Percentiles rank a stretch among this genome's conserved stretches.
Conservation (phyloP, 2,329 filamentous ascomycete genomes). For the Claviceps humidiphila region DNA sequence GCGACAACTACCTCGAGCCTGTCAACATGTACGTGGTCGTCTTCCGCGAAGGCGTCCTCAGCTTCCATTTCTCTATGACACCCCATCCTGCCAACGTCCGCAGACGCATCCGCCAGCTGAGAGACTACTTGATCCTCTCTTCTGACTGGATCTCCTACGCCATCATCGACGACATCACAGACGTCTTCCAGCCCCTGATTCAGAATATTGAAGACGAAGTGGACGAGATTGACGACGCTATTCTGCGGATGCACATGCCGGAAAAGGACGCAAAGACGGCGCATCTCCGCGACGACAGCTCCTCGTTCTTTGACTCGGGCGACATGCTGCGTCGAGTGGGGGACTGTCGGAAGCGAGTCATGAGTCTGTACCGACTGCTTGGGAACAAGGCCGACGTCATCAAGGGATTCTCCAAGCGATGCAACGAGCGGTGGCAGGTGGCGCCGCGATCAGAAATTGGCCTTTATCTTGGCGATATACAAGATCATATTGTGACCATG, state of each 20-base stretch:
- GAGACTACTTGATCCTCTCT: conserved; percentile 83
- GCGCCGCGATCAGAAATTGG: conserved; percentile 92
- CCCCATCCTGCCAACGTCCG: conserved; percentile 95
- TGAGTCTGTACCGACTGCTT: conserved; percentile 82
- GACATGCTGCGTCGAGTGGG: conserved; percentile 90
- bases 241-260: conserved; percentile 65
- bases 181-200: conserved; percentile 87
- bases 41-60: conserved; percentile 88
- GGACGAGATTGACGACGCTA: conserved; percentile 89
- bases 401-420: conserved; percentile 96
- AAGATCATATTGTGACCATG: conserved; percentile 99
- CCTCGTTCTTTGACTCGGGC: conserved; percentile 32
- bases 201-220: conserved; percentile 91
- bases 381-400: conserved; percentile 98
- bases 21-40: conserved; percentile 97
- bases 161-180: conserved; percentile 95
- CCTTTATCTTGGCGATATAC: conserved; percentile 94
- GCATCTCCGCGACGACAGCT: conserved; percentile 32
- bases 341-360: conserved; percentile 92
- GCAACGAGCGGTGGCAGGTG: conserved; percentile 96
- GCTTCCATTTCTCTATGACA: conserved; percentile 93
- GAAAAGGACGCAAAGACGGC: conserved; percentile 33
- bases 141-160: conserved; percentile 98
- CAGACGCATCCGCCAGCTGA: conserved; percentile 79
- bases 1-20: conserved; percentile 81